Evolutionary conservation across 306 rosid genomes (phyloP).

Genomic region (Parietaria judaica): DNA sequence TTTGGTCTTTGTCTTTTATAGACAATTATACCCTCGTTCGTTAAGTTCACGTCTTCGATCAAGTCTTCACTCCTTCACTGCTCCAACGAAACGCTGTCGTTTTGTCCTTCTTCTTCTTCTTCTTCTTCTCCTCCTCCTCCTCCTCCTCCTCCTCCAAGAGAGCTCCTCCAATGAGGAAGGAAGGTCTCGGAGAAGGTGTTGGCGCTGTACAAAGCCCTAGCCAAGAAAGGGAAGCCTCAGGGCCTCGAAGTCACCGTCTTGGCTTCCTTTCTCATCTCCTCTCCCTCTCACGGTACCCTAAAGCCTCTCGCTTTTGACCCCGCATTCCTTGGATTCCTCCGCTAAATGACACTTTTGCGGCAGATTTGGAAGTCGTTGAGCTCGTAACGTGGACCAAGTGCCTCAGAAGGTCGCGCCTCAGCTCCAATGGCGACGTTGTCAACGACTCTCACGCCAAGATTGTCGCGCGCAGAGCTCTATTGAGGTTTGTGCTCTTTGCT

Average conservation of each 20-base stretch:
- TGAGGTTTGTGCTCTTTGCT: constrained; percentile 38
- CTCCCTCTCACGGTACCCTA: constrained; percentile 52
- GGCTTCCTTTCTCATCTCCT: constrained; percentile 76
- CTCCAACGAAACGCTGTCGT: constrained; percentile 17
- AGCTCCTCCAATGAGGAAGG: constrained; percentile 27
- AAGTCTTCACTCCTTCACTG: too few species aligned
- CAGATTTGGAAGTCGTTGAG: constrained; percentile 67
- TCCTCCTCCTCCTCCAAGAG: constrained; percentile 25
- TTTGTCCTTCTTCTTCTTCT: too few species aligned
- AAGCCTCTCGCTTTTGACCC: background rate
- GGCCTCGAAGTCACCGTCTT: constrained; percentile 81
- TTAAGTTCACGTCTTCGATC: too few species aligned
- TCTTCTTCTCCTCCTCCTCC: too few species aligned
- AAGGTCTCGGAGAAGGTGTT: constrained; percentile 48
- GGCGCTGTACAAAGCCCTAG: constrained; percentile 48
- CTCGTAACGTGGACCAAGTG: constrained; percentile 92
- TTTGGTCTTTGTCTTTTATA: too few species aligned
- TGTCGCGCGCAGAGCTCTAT: constrained; percentile 67
- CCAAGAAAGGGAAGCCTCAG: constrained; percentile 91
- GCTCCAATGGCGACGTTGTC: constrained; percentile 60
- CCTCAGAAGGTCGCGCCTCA: constrained; percentile 61
- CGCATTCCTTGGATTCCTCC: background rate
- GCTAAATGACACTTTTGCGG: background rate
- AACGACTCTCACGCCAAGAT: constrained; percentile 90
- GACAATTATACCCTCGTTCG: too few species aligned